Percentiles rank a stretch among this genome's conserved stretches.
Conservation (phyloP, 306 rosid species). For the Vigna hirtella region DNA sequence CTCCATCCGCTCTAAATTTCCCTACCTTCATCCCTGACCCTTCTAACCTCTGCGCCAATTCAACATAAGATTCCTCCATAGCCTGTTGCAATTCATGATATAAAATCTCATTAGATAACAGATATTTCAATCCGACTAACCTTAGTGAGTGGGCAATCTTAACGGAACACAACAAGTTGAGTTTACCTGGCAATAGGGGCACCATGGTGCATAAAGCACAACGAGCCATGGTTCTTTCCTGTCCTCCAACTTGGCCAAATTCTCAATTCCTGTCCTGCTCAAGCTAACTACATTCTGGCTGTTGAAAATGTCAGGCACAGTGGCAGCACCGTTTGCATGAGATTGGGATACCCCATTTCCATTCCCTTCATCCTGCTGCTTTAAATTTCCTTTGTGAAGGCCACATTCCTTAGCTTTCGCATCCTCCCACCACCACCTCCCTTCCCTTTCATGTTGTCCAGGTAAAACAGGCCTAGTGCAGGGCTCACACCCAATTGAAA, state of each 20-base stretch:
- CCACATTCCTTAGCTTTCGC: slow-evolving; percentile 95
- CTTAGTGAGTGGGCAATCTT: not conserved
- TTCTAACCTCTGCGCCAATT: slow-evolving; percentile 72
- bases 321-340: slow-evolving; percentile 48
- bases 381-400: slow-evolving; percentile 88
- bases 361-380: slow-evolving; percentile 61
- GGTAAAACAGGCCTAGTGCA: slow-evolving; percentile 95
- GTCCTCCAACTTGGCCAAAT: slow-evolving; percentile 65
- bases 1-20: slow-evolving; percentile 88
- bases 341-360: slow-evolving; percentile 43
- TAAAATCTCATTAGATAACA: not conserved
- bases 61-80: slow-evolving; percentile 80
- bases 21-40: slow-evolving; percentile 82
- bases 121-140: not conserved
- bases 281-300: slow-evolving; percentile 62
- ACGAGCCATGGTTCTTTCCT: slow-evolving; percentile 81
- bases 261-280: slow-evolving; percentile 80
- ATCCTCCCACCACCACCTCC: slow-evolving; percentile 99
- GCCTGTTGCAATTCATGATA: slow-evolving; percentile 50
- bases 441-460: slow-evolving; percentile 93
- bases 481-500: slow-evolving; percentile 92
- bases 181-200: slow-evolving; percentile 83
- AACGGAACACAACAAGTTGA: not conserved
- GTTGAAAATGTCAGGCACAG: slow-evolving; percentile 67
- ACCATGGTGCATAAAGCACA: slow-evolving; percentile 96